Percentiles rank a stretch among this genome's conserved stretches.
Conservation (phyloP, 768 basidiomycete species). For the Peribolospora baueri region DNA sequence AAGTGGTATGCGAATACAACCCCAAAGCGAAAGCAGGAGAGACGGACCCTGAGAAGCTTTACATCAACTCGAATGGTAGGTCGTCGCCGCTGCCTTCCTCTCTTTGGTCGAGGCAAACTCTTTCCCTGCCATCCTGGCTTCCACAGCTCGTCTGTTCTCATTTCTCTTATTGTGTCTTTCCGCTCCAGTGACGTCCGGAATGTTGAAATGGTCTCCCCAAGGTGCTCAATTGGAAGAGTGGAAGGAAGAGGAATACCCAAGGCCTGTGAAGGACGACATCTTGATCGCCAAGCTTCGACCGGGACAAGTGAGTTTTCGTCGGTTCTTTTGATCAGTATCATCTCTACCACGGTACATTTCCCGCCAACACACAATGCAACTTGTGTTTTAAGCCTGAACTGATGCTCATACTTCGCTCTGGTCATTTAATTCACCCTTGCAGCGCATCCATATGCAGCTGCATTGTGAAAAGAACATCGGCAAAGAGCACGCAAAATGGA, state of each 20-base stretch:
- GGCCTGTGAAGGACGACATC: slow-evolving; percentile 52
- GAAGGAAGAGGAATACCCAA: slow-evolving; percentile 29
- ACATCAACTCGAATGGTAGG: slow-evolving; percentile 38
- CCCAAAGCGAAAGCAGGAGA: slow-evolving; percentile 32
- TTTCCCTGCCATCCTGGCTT: slow-evolving; percentile 20
- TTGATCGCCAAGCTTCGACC: slow-evolving; percentile 77
- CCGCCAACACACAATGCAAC: too few species aligned
- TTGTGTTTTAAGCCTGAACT: too few species aligned
- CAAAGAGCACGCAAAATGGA: slow-evolving; percentile 89
- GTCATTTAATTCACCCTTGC: neutral
- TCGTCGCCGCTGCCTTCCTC: slow-evolving; percentile 7
- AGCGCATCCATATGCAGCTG: slow-evolving; percentile 49
- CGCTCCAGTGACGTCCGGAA: too few species aligned
- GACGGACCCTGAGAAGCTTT: slow-evolving; percentile 38
- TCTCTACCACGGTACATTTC: too few species aligned
- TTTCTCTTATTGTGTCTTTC: too few species aligned
- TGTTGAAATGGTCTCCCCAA: too few species aligned
- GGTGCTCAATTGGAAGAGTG: slow-evolving; percentile 11
- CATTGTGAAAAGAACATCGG: slow-evolving; percentile 84
- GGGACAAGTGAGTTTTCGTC: slow-evolving; percentile 34
- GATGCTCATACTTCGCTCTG: neutral
- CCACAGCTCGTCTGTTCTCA: too few species aligned
- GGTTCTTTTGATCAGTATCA: neutral
- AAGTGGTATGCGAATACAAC: slow-evolving; percentile 33
- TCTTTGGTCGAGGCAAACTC: slow-evolving; percentile 15